Evolutionary conservation across 2,329 filamentous ascomycete genomes (phyloP).

Genomic region (Aquanectria penicillioides): DNA sequence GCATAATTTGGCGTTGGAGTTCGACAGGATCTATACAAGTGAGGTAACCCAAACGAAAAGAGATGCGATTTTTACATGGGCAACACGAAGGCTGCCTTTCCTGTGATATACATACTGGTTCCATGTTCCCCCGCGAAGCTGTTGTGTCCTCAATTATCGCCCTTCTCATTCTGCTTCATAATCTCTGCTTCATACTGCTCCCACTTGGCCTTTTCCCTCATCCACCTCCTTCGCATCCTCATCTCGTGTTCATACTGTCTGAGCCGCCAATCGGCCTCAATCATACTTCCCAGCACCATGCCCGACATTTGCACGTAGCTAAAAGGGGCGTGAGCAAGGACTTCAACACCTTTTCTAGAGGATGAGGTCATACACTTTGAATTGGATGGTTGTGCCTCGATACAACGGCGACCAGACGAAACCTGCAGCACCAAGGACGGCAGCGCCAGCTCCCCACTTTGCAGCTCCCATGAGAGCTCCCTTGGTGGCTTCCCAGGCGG

Average conservation of each 20-base stretch:
- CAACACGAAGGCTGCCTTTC: slow-evolving; percentile 26
- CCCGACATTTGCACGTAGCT: slow-evolving; percentile 88
- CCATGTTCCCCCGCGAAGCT: slow-evolving; percentile 11
- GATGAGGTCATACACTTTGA: slow-evolving; percentile 72
- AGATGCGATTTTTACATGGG: slow-evolving; percentile 37
- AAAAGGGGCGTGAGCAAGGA: slow-evolving; percentile 19
- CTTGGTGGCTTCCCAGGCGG: slow-evolving; percentile 75
- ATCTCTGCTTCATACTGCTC: slow-evolving; percentile 71
- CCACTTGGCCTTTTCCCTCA: slow-evolving; percentile 75
- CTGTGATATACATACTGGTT: slow-evolving; percentile 32
- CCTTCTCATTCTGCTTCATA: slow-evolving; percentile 55
- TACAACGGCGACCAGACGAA: slow-evolving; percentile 77
- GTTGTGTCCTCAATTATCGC: slow-evolving; percentile 17
- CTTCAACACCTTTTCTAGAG: background rate
- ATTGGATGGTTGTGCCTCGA: slow-evolving; percentile 76
- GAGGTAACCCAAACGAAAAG: slow-evolving; percentile 30
- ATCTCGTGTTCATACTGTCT: slow-evolving; percentile 73
- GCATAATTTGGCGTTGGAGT: slow-evolving; percentile 49
- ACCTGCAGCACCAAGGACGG: slow-evolving; percentile 69
- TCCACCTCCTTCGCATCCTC: slow-evolving; percentile 70
- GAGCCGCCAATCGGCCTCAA: slow-evolving; percentile 77
- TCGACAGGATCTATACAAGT: slow-evolving; percentile 30
- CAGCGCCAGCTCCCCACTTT: slow-evolving; percentile 78
- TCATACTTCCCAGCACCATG: slow-evolving; percentile 82
- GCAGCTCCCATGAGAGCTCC: slow-evolving; percentile 74